phyloP scores from a whole-genome alignment of 495 filamentous ascomycete genomes.

The Talaromyces ruber region DNA sequence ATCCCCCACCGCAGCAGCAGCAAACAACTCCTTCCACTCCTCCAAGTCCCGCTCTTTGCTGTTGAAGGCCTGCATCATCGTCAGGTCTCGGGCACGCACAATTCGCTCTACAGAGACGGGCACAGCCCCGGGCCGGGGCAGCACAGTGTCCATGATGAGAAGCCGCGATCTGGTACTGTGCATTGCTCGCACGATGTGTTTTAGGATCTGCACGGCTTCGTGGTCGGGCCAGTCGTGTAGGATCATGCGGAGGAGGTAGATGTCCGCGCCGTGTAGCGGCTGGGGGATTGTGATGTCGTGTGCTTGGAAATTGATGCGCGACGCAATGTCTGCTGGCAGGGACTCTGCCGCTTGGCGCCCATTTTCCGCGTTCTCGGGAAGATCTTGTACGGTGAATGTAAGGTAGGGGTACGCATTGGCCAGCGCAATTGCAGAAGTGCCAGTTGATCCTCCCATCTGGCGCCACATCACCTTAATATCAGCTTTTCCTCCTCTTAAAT shows the following conservation, averaged over 20 bases:
- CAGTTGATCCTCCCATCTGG: slow-evolving; percentile 25
- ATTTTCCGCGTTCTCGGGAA: slow-evolving; percentile 2
- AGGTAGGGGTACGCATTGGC: slow-evolving; percentile 21
- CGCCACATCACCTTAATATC: not conserved
- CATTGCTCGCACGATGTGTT: slow-evolving; percentile 43
- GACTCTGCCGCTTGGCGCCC: not conserved
- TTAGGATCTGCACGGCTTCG: slow-evolving; percentile 42
- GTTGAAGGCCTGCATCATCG: slow-evolving; percentile 32
- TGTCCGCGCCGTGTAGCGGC: slow-evolving; percentile 40
- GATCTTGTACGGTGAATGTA: slow-evolving; percentile 19
- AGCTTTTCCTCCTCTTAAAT: too few relatives aligned
- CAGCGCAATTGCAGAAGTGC: slow-evolving; percentile 18
- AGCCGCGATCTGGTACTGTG: slow-evolving; percentile 25
- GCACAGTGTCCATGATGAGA: slow-evolving; percentile 32
- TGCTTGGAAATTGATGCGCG: not conserved
- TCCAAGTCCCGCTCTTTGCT: slow-evolving; percentile 27
- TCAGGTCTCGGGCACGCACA: slow-evolving; percentile 23
- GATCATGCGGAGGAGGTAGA: slow-evolving; percentile 51
- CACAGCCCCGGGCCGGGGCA: slow-evolving; percentile 24
- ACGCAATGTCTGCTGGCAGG: not conserved
- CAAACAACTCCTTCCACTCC: slow-evolving; percentile 18
- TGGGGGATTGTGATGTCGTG: slow-evolving; percentile 50
- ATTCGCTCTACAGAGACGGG: slow-evolving; percentile 15
- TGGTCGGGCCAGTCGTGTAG: slow-evolving; percentile 51
- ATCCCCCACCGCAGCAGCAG: not conserved